A percentile compares a stretch with the other conserved stretches of the same genome.
Conservation (phyloP, 352 stramenopile species). For the Phytophthora idaei region DNA sequence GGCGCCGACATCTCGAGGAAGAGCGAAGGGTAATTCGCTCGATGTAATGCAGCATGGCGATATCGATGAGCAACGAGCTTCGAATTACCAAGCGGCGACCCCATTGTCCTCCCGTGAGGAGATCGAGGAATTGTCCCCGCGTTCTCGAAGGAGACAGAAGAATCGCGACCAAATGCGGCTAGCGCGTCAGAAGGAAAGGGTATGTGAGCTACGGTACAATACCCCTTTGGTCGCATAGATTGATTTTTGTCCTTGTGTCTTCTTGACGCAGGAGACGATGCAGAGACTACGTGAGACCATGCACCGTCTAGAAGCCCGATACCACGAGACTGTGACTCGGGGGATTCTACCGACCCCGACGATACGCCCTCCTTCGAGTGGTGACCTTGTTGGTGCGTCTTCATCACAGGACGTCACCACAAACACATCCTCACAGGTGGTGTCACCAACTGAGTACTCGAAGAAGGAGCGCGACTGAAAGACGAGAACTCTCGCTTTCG, state of each 20-base stretch:
- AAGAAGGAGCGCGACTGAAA: slow-evolving; percentile 41
- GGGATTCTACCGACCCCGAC: slow-evolving; percentile 2
- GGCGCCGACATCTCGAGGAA: neutral
- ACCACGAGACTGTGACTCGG: slow-evolving; percentile 23
- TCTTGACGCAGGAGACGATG: slow-evolving; percentile 48
- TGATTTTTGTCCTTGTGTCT: neutral
- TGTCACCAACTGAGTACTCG: slow-evolving; percentile 43
- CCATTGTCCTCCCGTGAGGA: slow-evolving; percentile 8
- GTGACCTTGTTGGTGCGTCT: neutral
- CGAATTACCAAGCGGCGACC: neutral
- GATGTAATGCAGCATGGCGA: neutral
- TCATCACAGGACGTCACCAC: neutral
- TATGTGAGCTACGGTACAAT: slow-evolving; percentile 9
- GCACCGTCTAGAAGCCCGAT: slow-evolving; percentile 48
- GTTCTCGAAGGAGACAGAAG: slow-evolving; percentile 51
- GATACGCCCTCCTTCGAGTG: too few species aligned
- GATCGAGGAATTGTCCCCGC: slow-evolving; percentile 40
- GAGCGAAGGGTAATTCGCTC: neutral
- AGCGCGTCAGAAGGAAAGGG: slow-evolving; percentile 50
- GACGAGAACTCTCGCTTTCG: slow-evolving; percentile 53
- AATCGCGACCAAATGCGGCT: slow-evolving; percentile 64
- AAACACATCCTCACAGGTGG: neutral
- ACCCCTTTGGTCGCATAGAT: neutral
- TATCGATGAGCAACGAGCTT: slow-evolving; percentile 1
- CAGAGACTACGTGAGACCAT: slow-evolving; percentile 49